A percentile compares a stretch with the other conserved stretches of the same genome.
Conservation (phyloP, 306 rosid species). For the Casuarina cunninghamiana region DNA sequence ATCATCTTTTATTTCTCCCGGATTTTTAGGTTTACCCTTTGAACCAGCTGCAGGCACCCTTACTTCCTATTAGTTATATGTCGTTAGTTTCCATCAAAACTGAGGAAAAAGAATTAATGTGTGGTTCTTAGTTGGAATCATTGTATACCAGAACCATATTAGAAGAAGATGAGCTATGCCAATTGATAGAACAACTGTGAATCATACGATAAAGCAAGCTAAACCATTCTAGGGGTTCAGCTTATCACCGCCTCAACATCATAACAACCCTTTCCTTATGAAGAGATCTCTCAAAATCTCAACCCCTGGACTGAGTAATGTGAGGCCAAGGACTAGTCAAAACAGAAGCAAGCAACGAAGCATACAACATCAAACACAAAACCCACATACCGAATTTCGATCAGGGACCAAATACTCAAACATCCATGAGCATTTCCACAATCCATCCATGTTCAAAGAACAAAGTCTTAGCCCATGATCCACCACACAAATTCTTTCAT, state of each 20-base stretch:
- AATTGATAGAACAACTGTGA: neutral
- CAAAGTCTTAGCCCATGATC: constrained; percentile 4
- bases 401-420: neutral
- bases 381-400: constrained; percentile 7
- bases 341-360: neutral
- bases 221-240: neutral
- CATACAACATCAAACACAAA: constrained; percentile 9
- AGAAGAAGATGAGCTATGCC: neutral
- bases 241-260: neutral
- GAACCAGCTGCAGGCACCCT: constrained; percentile 94
- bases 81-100: constrained; percentile 14
- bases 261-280: neutral
- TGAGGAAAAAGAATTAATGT: neutral
- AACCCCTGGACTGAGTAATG: neutral
- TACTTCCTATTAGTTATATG: constrained; percentile 63
- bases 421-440: neutral
- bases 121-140: neutral
- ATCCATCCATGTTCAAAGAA: constrained; percentile 10
- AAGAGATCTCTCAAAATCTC: neutral
- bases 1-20: constrained; percentile 83
- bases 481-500: constrained; percentile 15
- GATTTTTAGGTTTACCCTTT: constrained; percentile 74
- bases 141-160: neutral
- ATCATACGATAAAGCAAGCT: neutral
- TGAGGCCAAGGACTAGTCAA: neutral